Evolutionary conservation across 306 rosid species (phyloP), one percentile per base, ranked within the genome.

Genomic region (Cucurbita ficifolia): DNA sequence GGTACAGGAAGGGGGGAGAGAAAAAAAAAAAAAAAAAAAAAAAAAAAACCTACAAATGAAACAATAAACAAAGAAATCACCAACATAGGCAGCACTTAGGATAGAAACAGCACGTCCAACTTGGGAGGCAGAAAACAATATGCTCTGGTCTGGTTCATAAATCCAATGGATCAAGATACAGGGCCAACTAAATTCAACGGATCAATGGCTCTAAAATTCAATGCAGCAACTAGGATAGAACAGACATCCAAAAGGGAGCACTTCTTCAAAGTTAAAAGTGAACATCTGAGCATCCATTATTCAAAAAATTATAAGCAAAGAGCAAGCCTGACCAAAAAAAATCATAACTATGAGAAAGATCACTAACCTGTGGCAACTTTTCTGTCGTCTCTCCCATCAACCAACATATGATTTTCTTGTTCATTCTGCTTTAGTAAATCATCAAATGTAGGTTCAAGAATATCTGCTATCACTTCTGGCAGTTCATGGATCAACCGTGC

Each of bases 381-480:
- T 22, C 21, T 21, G 35, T 22, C 55, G 12, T 67, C 73, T 13
- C 12, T 46, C n/a, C 21, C 24, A 45, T 75, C 83, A 40, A 74
- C 72, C 21, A 69, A 76, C 55, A 71, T 68, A 75, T 79, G 69
- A 76, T 42, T 38, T 81, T 73, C 84, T 79, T 60, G 74, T 76
- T 77, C 81, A 77, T 72, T 80, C 76, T 75, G 40, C 40, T 51
- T 43, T 5, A 77, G 70, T 49, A 81, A 80, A 59, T 76, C 58
- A 60, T 87, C 78, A 3, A 17, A 76, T 40, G 81, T 77, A 4
- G 76, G 79, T 67, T 79, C 81, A 58, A 19, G 19, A 35, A 79
- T 49, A 46, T 86, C 93, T 64, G 97, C 86, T 76, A 91, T 81
- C 55, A 89, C 82, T 62, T 78, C 76, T 49, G 87, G 96, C 75